Evolutionary conservation across 805 yeast species (phyloP), one percentile per base, ranked within the genome.

Genomic region (Teunomyces aglyptinius): DNA sequence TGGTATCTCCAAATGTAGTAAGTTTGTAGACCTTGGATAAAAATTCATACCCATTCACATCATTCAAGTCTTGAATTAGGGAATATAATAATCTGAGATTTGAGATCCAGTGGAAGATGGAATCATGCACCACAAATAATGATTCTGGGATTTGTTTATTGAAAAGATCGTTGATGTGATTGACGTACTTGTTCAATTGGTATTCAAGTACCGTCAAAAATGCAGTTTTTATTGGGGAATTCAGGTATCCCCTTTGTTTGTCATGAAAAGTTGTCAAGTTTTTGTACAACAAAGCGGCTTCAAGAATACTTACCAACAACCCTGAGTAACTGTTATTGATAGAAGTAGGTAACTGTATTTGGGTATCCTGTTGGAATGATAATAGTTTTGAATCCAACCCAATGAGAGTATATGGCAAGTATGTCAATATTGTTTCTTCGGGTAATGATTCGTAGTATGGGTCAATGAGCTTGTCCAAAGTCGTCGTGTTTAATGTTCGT

Each of bases 281-380:
- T 43, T 76, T 74, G 63, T 78, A 88, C 2, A 89, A 65, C 28
- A 90, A 64, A 0, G 88, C 92, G 1, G 89, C 85, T 61, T 90
- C 97, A 34, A 85, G 67, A 1, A 86, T 65, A 22, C 73, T 61
- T 46, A 76, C 80, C 27, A 88, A 61, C 22, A 82, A 55, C 0
- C 82, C 82, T 38, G 83, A 73, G 19, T 78, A 69, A 5, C 89
- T 78, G 49, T 76, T 77, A 20, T 82, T 78, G 12, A 85, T 62
- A 36, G 71, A 70, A 1, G 62, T 50, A 1, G 94, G 91, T 3
- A 86, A 57, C 5, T 52, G 59, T 18, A 69, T 56, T 33, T 53
- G 58, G n/a, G 65, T 65, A 6, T 58, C 56, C 13, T 62, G 61
- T 5, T 46, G 35, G 46, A 81, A 71, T 0, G 80, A 73, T 41